Conservation (phyloP, 768 basidiomycete genomes). For the Sarcomyxa edulis region DNA sequence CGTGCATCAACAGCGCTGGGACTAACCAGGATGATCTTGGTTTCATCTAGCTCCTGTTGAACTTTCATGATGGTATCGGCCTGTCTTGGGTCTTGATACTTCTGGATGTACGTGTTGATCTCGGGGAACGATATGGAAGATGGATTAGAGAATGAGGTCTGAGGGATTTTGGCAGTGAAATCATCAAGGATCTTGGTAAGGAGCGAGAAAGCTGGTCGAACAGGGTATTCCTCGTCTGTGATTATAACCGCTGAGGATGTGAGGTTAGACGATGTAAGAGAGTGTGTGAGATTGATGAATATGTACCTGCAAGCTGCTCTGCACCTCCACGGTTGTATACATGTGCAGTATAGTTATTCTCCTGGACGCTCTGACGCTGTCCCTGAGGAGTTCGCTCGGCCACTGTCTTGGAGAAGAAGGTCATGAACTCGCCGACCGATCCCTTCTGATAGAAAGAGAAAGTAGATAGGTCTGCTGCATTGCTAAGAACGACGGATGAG, state of each 20-base stretch:
- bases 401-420: conserved; percentile 91
- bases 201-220: conserved; percentile 93
- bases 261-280: conserved; percentile 1
- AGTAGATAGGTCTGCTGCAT: conserved; percentile 75
- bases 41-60: conserved; percentile 97
- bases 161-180: conserved; percentile 75
- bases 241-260: conserved; percentile 72
- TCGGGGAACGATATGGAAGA: conserved; percentile 72
- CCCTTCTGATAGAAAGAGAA: conserved; percentile 94
- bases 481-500: conserved; percentile 57
- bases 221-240: conserved; percentile 94
- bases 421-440: conserved; percentile 86
- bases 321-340: conserved; percentile 89
- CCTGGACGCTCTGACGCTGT: conserved; percentile 90
- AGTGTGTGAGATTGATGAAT: too few species aligned
- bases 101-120: conserved; percentile 71
- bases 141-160: conserved; percentile 61
- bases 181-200: conserved; percentile 92
- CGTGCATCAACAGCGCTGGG: background rate
- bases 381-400: conserved; percentile 82
- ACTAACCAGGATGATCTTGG: conserved; percentile 93
- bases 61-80: conserved; percentile 98
- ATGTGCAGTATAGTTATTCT: conserved; percentile 90
- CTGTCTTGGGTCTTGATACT: conserved; percentile 96
- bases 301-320: conserved; percentile 77